A percentile compares a stretch with the other conserved stretches of the same genome.
Conservation (phyloP, 2,329 filamentous ascomycete genomes). For the Coniochaeta sp. region DNA sequence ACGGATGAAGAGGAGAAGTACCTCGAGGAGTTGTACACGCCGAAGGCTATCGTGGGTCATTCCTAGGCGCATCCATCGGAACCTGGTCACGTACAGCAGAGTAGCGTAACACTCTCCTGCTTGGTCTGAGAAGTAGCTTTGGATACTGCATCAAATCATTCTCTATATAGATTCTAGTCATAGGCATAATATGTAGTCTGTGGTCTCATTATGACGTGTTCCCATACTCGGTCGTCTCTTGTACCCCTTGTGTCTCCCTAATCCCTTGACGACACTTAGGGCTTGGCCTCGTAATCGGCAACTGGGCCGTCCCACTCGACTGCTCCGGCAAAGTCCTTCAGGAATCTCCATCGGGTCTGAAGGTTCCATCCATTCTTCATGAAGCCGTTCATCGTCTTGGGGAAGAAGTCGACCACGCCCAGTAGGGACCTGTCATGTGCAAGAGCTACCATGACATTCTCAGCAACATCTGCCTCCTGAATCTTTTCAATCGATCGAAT, state of each 20-base stretch:
- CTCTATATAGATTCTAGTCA: too few relatives aligned
- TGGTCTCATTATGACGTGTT: too few relatives aligned
- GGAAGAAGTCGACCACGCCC: conserved; percentile 40
- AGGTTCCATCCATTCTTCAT: conserved; percentile 34
- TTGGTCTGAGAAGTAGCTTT: too few relatives aligned
- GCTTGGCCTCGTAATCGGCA: background rate
- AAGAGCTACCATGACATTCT: conserved; percentile 35
- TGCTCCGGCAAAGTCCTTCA: conserved; percentile 39
- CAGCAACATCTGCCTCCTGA: conserved; percentile 34
- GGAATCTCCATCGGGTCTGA: conserved; percentile 39
- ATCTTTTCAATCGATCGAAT: conserved; percentile 34
- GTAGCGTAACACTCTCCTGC: too few relatives aligned
- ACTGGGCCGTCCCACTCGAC: conserved; percentile 22
- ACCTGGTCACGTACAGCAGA: background rate
- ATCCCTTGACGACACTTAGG: too few relatives aligned
- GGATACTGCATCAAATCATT: too few relatives aligned
- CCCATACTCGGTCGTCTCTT: too few relatives aligned
- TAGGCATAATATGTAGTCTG: too few relatives aligned
- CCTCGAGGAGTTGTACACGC: conserved; percentile 54
- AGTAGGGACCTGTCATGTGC: conserved; percentile 38
- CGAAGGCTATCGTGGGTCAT: conserved; percentile 37
- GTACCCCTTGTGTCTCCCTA: background rate
- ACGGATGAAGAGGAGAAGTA: conserved; percentile 52
- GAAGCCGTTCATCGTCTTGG: conserved; percentile 38
- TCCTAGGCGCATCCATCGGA: background rate